phyloP scores from a whole-genome alignment of 352 stramenopile genomes.

The Bremia lactucae region DNA sequence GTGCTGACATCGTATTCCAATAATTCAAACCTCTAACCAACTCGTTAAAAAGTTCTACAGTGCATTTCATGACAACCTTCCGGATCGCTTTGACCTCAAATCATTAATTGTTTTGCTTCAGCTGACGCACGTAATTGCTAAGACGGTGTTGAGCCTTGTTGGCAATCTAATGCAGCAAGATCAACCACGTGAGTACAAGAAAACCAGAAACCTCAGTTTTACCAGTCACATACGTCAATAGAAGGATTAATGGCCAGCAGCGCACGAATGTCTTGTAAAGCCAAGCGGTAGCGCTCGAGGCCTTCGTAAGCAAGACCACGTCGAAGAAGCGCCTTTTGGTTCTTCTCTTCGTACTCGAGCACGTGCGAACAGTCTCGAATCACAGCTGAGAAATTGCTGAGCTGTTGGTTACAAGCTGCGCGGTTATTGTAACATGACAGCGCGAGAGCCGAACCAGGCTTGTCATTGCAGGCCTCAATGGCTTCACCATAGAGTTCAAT shows the following conservation, averaged over 20 bases:
- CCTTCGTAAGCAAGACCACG: slow-evolving; percentile 92
- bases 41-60: too few relatives aligned
- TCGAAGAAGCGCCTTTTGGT: slow-evolving; percentile 92
- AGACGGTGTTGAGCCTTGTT: slow-evolving; percentile 87
- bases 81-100: too few relatives aligned
- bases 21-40: too few relatives aligned
- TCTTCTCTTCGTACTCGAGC: slow-evolving; percentile 88
- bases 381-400: slow-evolving; percentile 93
- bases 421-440: slow-evolving; percentile 93
- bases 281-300: slow-evolving; percentile 88
- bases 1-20: too few relatives aligned
- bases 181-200: slow-evolving; percentile 1
- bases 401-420: slow-evolving; percentile 94
- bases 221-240: slow-evolving; percentile 49
- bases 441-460: slow-evolving; percentile 65
- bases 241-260: slow-evolving; percentile 82
- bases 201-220: neutral
- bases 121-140: slow-evolving; percentile 76
- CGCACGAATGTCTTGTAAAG: slow-evolving; percentile 79
- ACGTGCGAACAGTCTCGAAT: slow-evolving; percentile 93
- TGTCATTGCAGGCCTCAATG: slow-evolving; percentile 67
- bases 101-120: slow-evolving; percentile 71
- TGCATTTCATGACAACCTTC: too few relatives aligned
- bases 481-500: slow-evolving; percentile 90
- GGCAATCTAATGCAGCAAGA: slow-evolving; percentile 49